Conservation (phyloP, 192 early-diverging fungal species). For the Backusella liffmaniae region DNA sequence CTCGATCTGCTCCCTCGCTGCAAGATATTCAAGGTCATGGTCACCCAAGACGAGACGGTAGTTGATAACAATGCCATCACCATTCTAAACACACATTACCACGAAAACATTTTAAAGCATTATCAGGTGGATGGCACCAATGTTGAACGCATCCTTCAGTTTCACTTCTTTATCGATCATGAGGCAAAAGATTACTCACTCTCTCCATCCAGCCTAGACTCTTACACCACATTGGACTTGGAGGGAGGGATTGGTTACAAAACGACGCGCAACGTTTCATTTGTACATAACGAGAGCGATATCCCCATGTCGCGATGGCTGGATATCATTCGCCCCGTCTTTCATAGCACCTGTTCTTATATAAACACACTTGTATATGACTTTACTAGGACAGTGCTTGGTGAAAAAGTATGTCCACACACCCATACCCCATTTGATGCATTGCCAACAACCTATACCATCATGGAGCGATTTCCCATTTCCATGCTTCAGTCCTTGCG, state of each 20-base stretch:
- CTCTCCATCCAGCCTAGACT: background rate
- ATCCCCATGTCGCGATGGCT: background rate
- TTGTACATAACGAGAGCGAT: constrained; percentile 2
- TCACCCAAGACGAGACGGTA: background rate
- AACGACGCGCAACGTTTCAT: background rate
- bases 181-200: background rate
- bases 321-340: background rate
- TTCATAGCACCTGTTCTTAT: background rate
- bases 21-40: background rate
- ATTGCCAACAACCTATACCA: background rate
- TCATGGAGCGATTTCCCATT: background rate
- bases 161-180: background rate
- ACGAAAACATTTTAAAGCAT: background rate
- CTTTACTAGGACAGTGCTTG: background rate
- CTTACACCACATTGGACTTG: background rate
- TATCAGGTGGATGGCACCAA: background rate
- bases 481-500: background rate
- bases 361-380: background rate
- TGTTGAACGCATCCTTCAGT: background rate
- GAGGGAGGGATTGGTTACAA: background rate
- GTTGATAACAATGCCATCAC: background rate
- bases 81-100: background rate
- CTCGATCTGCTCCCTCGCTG: background rate
- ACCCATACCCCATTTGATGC: background rate
- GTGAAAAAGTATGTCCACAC: background rate